These are phyloP conservation scores for Casuarina cunninghamiana DNA, from an alignment of 306 rosid genomes.

Conservation along the genomic window DNA sequence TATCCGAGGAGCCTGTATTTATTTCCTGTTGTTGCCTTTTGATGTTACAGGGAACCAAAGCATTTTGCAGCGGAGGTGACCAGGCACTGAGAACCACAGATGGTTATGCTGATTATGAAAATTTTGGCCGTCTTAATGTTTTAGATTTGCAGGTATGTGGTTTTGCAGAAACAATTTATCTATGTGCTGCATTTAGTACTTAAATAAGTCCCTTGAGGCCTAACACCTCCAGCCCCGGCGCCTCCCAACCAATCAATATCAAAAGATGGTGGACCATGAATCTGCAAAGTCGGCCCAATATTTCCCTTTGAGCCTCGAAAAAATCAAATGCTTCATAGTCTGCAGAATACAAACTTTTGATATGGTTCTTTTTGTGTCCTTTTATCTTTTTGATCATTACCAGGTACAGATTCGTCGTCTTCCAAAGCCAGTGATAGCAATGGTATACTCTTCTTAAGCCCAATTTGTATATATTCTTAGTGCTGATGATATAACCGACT, in stretches of 20 bases:
- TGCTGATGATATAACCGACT: not conserved
- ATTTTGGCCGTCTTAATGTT: conserved; percentile 73
- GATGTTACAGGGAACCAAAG: conserved; percentile 64
- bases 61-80: conserved; percentile 92
- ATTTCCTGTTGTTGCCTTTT: conserved; percentile 8
- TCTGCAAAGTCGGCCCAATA: not conserved
- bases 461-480: conserved; percentile 1
- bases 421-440: conserved; percentile 92
- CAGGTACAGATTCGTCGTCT: conserved; percentile 90
- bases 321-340: not conserved
- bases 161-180: not conserved
- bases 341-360: not conserved
- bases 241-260: not conserved
- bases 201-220: not conserved
- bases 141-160: conserved; percentile 77
- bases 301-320: not conserved
- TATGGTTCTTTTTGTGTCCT: not conserved
- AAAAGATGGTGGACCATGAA: not conserved
- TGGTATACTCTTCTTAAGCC: conserved; percentile 47
- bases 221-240: not conserved
- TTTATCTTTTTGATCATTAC: not conserved
- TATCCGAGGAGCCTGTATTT: conserved; percentile 2
- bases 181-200: not conserved
- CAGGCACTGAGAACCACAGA: conserved; percentile 74
- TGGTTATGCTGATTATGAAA: conserved; percentile 75